phyloP scores from a whole-genome alignment of 1,139 yeast species.

The Geotrichum carabidarum region DNA sequence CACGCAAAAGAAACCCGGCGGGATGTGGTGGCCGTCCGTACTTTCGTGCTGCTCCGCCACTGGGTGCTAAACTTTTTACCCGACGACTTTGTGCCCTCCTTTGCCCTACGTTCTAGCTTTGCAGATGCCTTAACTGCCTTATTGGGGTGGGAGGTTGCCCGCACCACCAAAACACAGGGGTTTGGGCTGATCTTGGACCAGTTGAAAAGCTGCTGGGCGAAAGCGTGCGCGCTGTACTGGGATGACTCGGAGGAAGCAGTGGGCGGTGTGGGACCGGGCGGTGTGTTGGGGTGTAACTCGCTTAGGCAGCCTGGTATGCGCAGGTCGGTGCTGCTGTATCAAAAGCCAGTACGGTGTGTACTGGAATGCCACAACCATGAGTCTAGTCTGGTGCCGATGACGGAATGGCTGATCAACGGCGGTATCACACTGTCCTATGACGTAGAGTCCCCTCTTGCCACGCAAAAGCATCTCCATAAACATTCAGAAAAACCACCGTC shows the following conservation, averaged over 20 bases:
- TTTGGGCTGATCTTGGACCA: conserved; percentile 35
- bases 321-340: conserved; percentile 30
- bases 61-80: conserved; percentile 62
- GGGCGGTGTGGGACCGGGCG: conserved; percentile 24
- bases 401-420: conserved; percentile 32
- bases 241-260: conserved; percentile 23
- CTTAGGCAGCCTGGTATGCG: conserved; percentile 25
- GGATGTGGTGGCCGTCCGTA: conserved; percentile 56
- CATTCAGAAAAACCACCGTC: not conserved
- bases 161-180: conserved; percentile 22
- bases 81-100: conserved; percentile 41
- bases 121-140: conserved; percentile 32
- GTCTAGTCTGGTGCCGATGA: conserved; percentile 8
- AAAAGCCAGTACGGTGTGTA: conserved; percentile 31
- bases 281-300: conserved; percentile 22
- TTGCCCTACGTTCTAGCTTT: conserved; percentile 32
- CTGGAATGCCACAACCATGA: conserved; percentile 21
- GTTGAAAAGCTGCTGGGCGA: conserved; percentile 38
- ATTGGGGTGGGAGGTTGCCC: conserved; percentile 30
- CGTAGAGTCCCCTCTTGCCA: conserved; percentile 27
- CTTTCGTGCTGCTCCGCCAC: conserved; percentile 82
- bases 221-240: conserved; percentile 36
- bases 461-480: not conserved
- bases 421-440: conserved; percentile 32
- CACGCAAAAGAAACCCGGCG: not conserved